Base-by-base conservation (phyloP, 1,284 basidiomycete genomes). In the Irpex rosettiformis region DNA sequence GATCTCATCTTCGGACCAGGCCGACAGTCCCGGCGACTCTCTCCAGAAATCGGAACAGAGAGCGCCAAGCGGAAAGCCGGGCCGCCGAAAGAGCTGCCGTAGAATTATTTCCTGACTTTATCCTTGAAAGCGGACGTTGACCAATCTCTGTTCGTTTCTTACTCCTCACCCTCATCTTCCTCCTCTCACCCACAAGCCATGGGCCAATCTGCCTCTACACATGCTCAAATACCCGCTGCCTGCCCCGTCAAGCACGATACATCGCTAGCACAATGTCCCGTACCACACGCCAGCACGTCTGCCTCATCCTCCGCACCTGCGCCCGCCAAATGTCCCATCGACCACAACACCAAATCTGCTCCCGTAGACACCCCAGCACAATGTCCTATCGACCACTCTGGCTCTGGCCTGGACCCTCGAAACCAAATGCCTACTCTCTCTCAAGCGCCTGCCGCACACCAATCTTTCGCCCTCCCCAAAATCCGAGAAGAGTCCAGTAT, bases 361-460 rank as follows among this genome's bases (percentile, higher is more conserved):
- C 25, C 48, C 5, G 48, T 47, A 47, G 63, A 27, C 52, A 59
- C 27, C 49, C 63, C 71, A 18, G 70, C 73, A 37, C 72, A 69
- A 57, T 84, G 83, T 62, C 82, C 83, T 1, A 71, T 84, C 3
- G 71, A 76, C 59, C 80, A 87, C 62, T 72, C 74, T 16, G 58
- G 69, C 24, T 61, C 67, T 13, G 54, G 33, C 4, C 59, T 94
- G 56, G 92, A 94, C 71, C 91, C 94, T 0, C 80, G 88, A 55
- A 99, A 98, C 75, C 87, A 96, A 68, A 97, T 99, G 82, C 96
- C 96, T 1, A 69, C 72, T 5, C 84, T 96, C 29, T 79, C 90
- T 0, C 93, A 96, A 71, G 72, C 78, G 0, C 86, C 84, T 1
- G 79, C 85, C 0, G 76, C 82, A 6, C 73, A 84, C 11, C 87